Conservation (phyloP, 2,329 filamentous ascomycete species). For the Clonostachys solani region DNA sequence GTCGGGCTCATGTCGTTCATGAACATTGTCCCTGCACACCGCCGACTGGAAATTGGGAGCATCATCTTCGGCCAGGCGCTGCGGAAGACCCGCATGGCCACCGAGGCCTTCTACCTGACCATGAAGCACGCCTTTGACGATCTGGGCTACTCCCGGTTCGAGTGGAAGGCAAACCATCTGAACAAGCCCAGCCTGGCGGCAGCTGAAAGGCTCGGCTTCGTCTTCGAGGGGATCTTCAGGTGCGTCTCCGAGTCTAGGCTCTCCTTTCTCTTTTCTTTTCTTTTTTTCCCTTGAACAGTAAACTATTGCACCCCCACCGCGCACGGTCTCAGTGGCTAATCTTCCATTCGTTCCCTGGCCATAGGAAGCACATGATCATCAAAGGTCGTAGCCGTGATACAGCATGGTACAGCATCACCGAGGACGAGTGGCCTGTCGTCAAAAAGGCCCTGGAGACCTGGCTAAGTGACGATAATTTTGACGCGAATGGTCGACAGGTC, state of each 20-base stretch:
- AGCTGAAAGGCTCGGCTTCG: conserved; percentile 53
- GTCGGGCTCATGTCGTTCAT: conserved; percentile 39
- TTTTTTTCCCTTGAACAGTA: too few relatives aligned
- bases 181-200: conserved; percentile 51
- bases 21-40: conserved; percentile 39
- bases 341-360: neutral
- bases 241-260: conserved; percentile 5
- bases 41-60: conserved; percentile 52
- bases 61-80: conserved; percentile 45
- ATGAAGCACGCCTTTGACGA: conserved; percentile 43
- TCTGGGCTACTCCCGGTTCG: conserved; percentile 50
- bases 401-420: conserved; percentile 54
- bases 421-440: conserved; percentile 51
- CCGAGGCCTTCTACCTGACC: conserved; percentile 55
- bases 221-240: conserved; percentile 55
- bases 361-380: conserved; percentile 51
- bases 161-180: conserved; percentile 60
- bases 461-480: conserved; percentile 52
- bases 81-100: conserved; percentile 49
- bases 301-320: neutral
- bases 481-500: conserved; percentile 45
- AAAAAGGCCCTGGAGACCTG: conserved; percentile 46
- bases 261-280: too few relatives aligned
- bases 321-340: neutral
- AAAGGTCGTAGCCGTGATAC: conserved; percentile 55